These are phyloP conservation scores for Venturia asperata DNA, from an alignment of 2,329 filamentous ascomycete species.

Conservation along the genomic window DNA sequence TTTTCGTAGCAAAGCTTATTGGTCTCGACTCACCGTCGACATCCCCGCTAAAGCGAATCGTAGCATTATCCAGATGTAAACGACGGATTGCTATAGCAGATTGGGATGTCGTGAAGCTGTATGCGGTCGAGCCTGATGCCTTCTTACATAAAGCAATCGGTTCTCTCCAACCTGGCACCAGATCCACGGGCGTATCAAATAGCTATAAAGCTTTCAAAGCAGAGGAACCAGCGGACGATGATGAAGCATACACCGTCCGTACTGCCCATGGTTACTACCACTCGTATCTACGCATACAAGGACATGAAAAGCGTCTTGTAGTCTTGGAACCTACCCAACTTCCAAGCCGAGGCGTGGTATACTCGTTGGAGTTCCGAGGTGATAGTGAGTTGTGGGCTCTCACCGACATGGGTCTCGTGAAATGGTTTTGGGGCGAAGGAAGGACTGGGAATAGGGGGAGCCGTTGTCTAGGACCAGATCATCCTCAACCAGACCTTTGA, in stretches of 20 bases:
- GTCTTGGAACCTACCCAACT: slow-evolving; percentile 14
- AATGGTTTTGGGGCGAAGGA: slow-evolving; percentile 18
- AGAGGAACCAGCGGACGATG: slow-evolving; percentile 9
- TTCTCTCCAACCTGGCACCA: not conserved
- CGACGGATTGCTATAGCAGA: slow-evolving; percentile 16
- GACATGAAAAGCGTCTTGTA: slow-evolving; percentile 16
- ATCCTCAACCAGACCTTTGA: not conserved
- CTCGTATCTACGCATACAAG: slow-evolving; percentile 7
- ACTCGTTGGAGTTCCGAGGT: slow-evolving; percentile 10
- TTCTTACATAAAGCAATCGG: slow-evolving; percentile 7
- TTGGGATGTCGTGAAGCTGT: slow-evolving; percentile 16
- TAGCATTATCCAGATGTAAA: slow-evolving; percentile 3
- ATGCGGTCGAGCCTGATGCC: slow-evolving; percentile 10
- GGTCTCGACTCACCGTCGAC: slow-evolving; percentile 1
- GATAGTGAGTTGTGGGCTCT: slow-evolving; percentile 18
- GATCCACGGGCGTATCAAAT: not conserved
- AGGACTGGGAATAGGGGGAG: not conserved
- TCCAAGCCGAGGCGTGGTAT: slow-evolving; percentile 18
- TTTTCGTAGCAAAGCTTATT: slow-evolving; percentile 14
- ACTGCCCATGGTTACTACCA: slow-evolving; percentile 19
- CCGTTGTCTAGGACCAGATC: not conserved
- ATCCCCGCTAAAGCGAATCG: not conserved
- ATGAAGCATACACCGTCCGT: slow-evolving; percentile 15
- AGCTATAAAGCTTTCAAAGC: slow-evolving; percentile 10
- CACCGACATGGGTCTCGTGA: slow-evolving; percentile 18